phyloP scores from a whole-genome alignment of 345 rosid genomes.

The Lepidium sativum region DNA sequence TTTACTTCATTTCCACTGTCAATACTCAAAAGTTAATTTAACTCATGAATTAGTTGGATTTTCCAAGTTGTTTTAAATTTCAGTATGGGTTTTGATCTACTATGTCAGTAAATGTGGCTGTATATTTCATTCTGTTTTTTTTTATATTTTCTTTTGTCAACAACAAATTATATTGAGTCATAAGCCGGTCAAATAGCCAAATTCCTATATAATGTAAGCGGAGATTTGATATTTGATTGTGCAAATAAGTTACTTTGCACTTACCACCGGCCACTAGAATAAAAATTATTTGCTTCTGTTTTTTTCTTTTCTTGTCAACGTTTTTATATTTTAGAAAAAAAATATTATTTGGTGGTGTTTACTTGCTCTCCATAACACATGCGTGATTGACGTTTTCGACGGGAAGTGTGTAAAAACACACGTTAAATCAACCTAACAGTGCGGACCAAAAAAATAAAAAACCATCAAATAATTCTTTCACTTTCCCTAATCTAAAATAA shows the following conservation, averaged over 20 bases:
- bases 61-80: not conserved
- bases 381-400: slow-evolving; percentile 24
- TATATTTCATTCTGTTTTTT: not conserved
- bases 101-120: not conserved
- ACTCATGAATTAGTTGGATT: too few species aligned
- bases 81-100: too few species aligned
- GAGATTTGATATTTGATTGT: too few species aligned
- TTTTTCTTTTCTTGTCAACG: not conserved
- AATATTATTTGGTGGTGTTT: slow-evolving; percentile 1
- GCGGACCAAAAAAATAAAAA: not conserved
- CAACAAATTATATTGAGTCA: too few species aligned
- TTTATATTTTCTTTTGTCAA: too few species aligned
- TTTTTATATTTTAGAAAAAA: not conserved
- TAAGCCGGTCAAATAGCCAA: too few species aligned
- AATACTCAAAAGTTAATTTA: too few species aligned
- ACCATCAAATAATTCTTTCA: not conserved
- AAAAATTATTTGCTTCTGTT: too few species aligned
- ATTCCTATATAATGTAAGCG: too few species aligned
- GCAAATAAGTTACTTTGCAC: too few species aligned
- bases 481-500: not conserved
- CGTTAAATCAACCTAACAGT: not conserved
- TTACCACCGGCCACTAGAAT: too few species aligned
- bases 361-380: slow-evolving; percentile 12
- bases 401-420: not conserved
- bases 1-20: not conserved